These are phyloP conservation scores for Metschnikowia peoriensis DNA, from an alignment of 805 yeast genomes.

Conservation along the genomic window DNA sequence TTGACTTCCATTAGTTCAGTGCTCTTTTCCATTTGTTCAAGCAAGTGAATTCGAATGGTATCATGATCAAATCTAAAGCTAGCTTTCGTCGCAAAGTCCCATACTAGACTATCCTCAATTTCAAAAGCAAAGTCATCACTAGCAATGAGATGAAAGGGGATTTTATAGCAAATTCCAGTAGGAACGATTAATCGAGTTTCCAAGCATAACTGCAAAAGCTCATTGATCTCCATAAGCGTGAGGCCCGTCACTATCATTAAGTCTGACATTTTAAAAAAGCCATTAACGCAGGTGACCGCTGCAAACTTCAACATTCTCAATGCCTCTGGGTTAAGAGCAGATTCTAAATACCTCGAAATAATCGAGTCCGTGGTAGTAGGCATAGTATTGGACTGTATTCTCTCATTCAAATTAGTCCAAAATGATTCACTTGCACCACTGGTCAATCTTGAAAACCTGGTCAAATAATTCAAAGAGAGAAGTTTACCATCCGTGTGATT, in stretches of 20 bases:
- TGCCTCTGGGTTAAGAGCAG: slow-evolving; percentile 20
- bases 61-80: slow-evolving; percentile 43
- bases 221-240: slow-evolving; percentile 31
- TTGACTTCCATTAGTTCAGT: slow-evolving; percentile 33
- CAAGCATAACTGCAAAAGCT: slow-evolving; percentile 32
- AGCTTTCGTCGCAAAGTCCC: slow-evolving; percentile 35
- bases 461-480: slow-evolving; percentile 14
- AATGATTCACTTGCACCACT: neutral
- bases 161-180: slow-evolving; percentile 42
- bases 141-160: slow-evolving; percentile 43
- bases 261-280: slow-evolving; percentile 37
- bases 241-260: slow-evolving; percentile 36
- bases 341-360: slow-evolving; percentile 21
- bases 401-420: slow-evolving; percentile 4
- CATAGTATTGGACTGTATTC: neutral
- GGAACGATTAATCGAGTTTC: slow-evolving; percentile 36
- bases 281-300: slow-evolving; percentile 38
- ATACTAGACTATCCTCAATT: slow-evolving; percentile 28
- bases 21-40: slow-evolving; percentile 23
- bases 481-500: slow-evolving; percentile 20
- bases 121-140: slow-evolving; percentile 27
- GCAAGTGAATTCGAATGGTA: slow-evolving; percentile 31
- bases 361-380: slow-evolving; percentile 6
- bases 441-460: slow-evolving; percentile 10
- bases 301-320: slow-evolving; percentile 35